These are phyloP conservation scores for Solanum clarkiae DNA, from an alignment of 257 asterid genomes.

Conservation along the genomic window DNA sequence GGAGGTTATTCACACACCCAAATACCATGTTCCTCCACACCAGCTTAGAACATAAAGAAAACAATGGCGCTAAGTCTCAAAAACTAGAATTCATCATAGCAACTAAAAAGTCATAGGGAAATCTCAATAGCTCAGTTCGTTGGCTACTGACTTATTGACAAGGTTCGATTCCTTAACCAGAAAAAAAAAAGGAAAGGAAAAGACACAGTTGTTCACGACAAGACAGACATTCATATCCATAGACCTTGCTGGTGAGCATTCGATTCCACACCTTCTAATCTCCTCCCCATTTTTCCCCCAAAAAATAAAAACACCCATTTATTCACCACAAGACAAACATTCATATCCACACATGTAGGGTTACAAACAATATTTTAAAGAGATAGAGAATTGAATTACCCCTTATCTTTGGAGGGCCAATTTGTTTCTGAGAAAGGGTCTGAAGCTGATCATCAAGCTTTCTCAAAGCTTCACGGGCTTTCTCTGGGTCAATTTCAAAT, in stretches of 20 bases:
- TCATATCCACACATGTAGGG: not conserved
- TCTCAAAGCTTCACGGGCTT: slow-evolving; percentile 76
- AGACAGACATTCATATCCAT: too few relatives aligned
- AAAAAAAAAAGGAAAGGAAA: too few relatives aligned
- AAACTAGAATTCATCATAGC: not conserved
- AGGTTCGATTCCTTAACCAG: too few relatives aligned
- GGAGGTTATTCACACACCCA: not conserved
- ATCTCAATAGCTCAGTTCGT: too few relatives aligned
- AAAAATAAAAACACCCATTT: not conserved
- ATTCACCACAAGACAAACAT: not conserved
- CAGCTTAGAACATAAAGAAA: too few relatives aligned
- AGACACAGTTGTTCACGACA: too few relatives aligned
- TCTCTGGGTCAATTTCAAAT: slow-evolving; percentile 49
- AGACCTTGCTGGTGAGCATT: not conserved
- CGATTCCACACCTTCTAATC: not conserved
- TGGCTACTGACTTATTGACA: too few relatives aligned
- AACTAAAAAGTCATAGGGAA: not conserved
- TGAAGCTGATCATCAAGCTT: slow-evolving; percentile 69
- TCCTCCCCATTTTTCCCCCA: not conserved
- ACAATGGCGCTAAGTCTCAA: not conserved
- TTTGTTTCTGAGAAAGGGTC: slow-evolving; percentile 35
- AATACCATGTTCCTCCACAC: too few relatives aligned
- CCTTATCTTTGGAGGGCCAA: slow-evolving; percentile 31
- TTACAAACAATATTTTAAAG: not conserved
- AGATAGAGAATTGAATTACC: slow-evolving; percentile 14